phyloP scores from a whole-genome alignment of 495 filamentous ascomycete species.

The Tuber brumale region DNA sequence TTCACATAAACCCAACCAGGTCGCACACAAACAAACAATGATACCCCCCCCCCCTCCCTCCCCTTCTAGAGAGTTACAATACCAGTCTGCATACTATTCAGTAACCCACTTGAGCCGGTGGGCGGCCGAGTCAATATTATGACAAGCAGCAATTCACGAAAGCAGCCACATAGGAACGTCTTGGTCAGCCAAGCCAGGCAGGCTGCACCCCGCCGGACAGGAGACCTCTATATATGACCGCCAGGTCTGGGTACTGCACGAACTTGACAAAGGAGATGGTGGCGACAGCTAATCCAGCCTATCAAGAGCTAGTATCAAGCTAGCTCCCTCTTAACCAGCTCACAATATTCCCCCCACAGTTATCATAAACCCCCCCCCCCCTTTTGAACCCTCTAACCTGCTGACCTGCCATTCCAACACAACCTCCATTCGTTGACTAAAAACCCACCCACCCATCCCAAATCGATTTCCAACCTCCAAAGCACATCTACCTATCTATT shows the following conservation, averaged over 20 bases:
- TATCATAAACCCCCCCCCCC: too few relatives aligned
- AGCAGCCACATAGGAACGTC: background rate
- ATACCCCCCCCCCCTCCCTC: background rate
- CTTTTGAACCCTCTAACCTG: background rate
- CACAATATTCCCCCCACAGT: background rate
- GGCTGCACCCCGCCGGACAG: background rate
- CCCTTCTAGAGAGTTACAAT: background rate
- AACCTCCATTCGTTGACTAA: background rate
- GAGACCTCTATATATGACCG: background rate
- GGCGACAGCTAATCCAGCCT: background rate
- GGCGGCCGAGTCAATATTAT: background rate
- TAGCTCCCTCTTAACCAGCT: background rate
- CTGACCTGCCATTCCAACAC: background rate
- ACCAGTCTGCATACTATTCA: background rate
- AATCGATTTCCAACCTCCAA: background rate
- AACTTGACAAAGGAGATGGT: background rate
- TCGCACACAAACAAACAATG: background rate
- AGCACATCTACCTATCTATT: too few relatives aligned
- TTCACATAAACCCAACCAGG: background rate
- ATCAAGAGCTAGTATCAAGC: background rate
- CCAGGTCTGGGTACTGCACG: too few relatives aligned
- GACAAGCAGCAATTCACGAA: background rate
- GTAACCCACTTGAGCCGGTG: background rate
- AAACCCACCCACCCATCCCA: too few relatives aligned
- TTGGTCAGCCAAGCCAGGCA: background rate